Evolutionary conservation across 2,329 filamentous ascomycete species (phyloP), one percentile per base, ranked within the genome.

Genomic region (Claviceps pazoutovae): DNA sequence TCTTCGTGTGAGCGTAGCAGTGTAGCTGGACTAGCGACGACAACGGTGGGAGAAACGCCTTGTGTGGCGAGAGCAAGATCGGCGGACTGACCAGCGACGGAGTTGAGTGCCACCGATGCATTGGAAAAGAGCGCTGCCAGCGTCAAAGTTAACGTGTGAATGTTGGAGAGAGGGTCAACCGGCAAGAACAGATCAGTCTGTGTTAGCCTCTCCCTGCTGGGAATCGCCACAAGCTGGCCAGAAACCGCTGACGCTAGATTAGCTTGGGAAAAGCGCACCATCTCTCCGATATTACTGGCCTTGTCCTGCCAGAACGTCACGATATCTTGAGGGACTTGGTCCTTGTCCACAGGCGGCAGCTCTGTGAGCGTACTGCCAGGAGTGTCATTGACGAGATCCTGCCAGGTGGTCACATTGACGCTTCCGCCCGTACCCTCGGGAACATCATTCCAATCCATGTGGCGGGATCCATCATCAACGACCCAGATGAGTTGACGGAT

Each of bases 391-490:
- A 96, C 71, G 50, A 97, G 78, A 54, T 96, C 87, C 61, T 95
- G 87, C 90, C 91, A 98, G 14, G 91, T 93, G n/a, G 83, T 79
- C 16, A 96, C 86, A 52, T 86, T 86, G 55, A 95, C 74, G 55
- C 76, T 82, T 53, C 84, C 79, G 16, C 84, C 84, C 52, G 84
- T 83, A 49, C 86, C 84, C 61, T 84, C 79, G 11, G 90, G 89
- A 2, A 90, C 80, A 63, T 91, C 87, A 59, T 88, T 90, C 90
- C 91, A 98, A 68, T 95, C 90, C 76, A 98, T 85, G 64, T 97
- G 91, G 59, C 82, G 80, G 71, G 83, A 96, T 43, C 88, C 88
- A 62, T 88, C 80, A 60, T 96, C 91, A 5, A 94, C 88, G 13
- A 96, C 90, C 88, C 90, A 97, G 59, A 96, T 79, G 36, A 95